Percentiles rank a stretch among this genome's conserved stretches.
Conservation (phyloP, 345 rosid genomes). For the Toxicodendron radicans region DNA sequence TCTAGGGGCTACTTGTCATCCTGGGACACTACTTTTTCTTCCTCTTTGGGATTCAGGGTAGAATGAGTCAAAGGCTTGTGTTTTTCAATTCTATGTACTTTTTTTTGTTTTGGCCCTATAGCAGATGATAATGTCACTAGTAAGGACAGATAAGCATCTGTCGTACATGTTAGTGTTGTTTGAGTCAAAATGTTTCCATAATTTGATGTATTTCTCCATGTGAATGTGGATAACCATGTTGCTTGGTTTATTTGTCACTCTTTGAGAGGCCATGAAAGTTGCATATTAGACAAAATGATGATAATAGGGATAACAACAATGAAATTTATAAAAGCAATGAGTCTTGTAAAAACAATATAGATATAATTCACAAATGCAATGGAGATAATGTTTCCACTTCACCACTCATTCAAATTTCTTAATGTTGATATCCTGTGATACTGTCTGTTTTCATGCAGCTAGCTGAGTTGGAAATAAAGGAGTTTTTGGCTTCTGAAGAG, state of each 20-base stretch:
- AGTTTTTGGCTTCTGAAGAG: constrained; percentile 83
- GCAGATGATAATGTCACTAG: background rate
- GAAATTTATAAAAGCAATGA: background rate
- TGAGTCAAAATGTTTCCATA: background rate
- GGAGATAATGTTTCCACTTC: background rate
- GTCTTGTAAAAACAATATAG: background rate
- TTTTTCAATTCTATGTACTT: background rate
- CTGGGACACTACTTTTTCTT: background rate
- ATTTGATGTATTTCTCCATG: background rate
- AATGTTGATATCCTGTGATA: constrained; percentile 19
- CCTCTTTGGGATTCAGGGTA: no score
- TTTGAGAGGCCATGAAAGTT: background rate
- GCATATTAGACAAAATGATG: background rate
- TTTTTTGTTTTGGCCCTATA: background rate
- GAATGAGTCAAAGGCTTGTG: no score
- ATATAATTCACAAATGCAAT: no score
- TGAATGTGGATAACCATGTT: background rate
- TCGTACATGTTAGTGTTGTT: background rate
- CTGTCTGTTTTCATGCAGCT: constrained; percentile 41
- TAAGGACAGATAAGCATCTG: background rate
- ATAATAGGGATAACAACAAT: background rate
- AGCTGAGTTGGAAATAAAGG: constrained; percentile 77
- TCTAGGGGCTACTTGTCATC: background rate
- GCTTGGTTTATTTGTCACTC: background rate
- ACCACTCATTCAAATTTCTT: background rate